Evolutionary conservation across 179 eudicot genomes (phyloP), one percentile per base, ranked within the genome.

Genomic region (Vitellaria paradoxa): DNA sequence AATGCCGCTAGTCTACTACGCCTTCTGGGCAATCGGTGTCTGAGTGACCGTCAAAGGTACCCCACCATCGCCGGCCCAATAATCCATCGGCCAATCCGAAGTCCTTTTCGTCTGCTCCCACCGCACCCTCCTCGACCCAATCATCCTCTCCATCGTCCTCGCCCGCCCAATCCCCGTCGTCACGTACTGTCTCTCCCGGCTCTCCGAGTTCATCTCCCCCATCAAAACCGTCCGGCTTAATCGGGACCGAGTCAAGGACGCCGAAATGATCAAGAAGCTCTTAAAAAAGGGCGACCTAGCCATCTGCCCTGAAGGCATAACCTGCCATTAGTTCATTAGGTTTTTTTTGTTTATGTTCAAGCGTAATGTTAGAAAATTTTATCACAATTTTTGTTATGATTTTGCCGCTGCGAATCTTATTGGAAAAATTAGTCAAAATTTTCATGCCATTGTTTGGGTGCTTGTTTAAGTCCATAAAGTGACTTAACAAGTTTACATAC

Each of bases 231-330:
- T 72, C 40, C 26, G 81, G 65, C 66, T 78, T 6, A 78, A 5
- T 30, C 62, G 81, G 56, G 77, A 78, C 55, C 81, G 77, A 0
- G 12, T 37, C 66, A 53, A 3, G 0, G 81, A 78, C 42, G 81
- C 81, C 18, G 9, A 47, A 13, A 65, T 72, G 65, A 78, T 78
- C 24, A 78, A 72, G 66, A 65, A 72, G n/a, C 72, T 72, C 9
- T 47, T 78, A 55, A 53, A 72, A 65, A 57, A 72, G 37, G 81
- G 79, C 20, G 81, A 72, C 50, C 53, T 79, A 45, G 64, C 18
- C 12, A 42, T 79, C 45, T 73, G 82, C 59, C 82, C 77, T 7
- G 82, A 79, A 45, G 82, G 78, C 47, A 79, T 74, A 4, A 79
- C 82, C 13, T 79, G 82, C 9, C 61, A 4, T 37, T 37, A 37